Evolutionary conservation across 768 basidiomycete species (phyloP), one percentile per base, ranked within the genome.

Genomic region (Phylloporus sp.): DNA sequence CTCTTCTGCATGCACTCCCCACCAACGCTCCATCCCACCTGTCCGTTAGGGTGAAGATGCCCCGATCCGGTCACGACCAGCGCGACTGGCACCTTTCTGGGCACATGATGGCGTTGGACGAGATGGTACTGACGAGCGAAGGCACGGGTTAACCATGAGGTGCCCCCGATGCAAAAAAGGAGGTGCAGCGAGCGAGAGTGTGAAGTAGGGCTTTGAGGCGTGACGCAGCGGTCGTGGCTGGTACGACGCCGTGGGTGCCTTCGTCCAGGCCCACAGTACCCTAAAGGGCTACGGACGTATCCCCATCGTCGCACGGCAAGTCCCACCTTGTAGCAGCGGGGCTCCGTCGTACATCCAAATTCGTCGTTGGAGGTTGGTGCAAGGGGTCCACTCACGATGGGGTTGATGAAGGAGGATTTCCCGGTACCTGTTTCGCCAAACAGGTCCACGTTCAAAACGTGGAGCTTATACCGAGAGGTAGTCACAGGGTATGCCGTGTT

Each of bases 211-310:
- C 12, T 3, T 29, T 34, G 38, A 54, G 49, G 13, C 9, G 18
- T 16, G 28, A 22, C 4, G 20, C 24, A 2, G 13, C 16, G 18
- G 44, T 32, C 11, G 27, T 28, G 16, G 49, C 44, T 20, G 43
- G 44, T 11, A 34, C 39, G 13, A 49, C 31, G 9, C 49, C 49
- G 2, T 23, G 23, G 3, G 38, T 41, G 9, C 53, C 39, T 40
- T 54, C 53, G 31, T 41, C 32, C 11, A 54, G 23, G 12, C 53
- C 53, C 5, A 39, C 39, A 2, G 49, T 52, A 27, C 52, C 53
- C 44, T 39, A 54, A 13, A 54, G 27, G 31, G 24, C 23, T 5
- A 45, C 32, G 31, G 31, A 15, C 31, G 13, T 15, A 32, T 32
- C 13, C 12, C 10, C 31, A 15, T 15, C 8, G 34, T 11, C 18